Evolutionary conservation across 2,329 filamentous ascomycete genomes (phyloP), one percentile per base, ranked within the genome.

Genomic region (Penicillium psychrosexuale): DNA sequence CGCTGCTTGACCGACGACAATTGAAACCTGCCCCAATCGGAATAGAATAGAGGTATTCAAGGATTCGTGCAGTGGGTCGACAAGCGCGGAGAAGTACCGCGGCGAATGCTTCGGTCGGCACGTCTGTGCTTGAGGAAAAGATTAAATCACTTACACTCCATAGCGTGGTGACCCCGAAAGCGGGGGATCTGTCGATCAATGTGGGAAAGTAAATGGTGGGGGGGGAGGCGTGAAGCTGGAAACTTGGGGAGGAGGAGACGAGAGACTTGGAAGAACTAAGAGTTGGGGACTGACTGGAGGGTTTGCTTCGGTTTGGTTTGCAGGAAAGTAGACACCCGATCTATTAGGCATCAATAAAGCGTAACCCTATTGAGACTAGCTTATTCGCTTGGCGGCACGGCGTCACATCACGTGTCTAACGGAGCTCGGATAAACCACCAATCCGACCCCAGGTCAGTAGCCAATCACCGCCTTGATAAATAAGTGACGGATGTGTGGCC

Each of bases 101-200:
- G 66, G 66, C 64, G 63, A 66, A 66, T 61, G 66, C 62, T 55
- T 67, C 61, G 66, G 51, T 66, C 59, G 60, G 67, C 63, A 68
- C 62, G 66, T 60, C 61, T 66, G 51, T 58, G 56, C 57, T 56
- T 63, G 56, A 64, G 61, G 19, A 39, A 47, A 66, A 67, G 64
- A 73, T 68, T 66, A 67, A 64, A 60, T 64, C 66, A 83, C 81
- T 82, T 74, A 84, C 82, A 80, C 76, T 82, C 80, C 82, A 84
- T 84, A 75, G 70, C 76, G 74, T 72, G 76, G 75, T 77, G 74
- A 77, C 76, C 78, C 78, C 76, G 71, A 70, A 65, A 62, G 52
- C 64, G 69, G 67, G 68, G 63, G 56, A 60, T 60, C 63, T 64
- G 61, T 59, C 56, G 65, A 66, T 61, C 63, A 73, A 72, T 71